phyloP scores from a whole-genome alignment of 2,329 filamentous ascomycete species.

The Chaetomium globosum region DNA sequence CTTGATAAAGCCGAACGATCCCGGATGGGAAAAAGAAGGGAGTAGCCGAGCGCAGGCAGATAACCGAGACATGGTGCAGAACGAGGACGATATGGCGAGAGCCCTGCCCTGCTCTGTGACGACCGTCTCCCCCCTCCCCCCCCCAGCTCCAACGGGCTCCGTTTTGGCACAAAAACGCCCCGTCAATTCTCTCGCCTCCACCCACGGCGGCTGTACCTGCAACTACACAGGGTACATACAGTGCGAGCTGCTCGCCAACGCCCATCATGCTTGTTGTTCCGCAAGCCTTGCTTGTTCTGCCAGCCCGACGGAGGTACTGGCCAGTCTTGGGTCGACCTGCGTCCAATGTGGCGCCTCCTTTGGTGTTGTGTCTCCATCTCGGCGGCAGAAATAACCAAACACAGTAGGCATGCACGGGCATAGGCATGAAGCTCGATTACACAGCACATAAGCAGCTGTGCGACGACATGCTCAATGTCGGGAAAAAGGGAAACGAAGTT shows the following conservation, averaged over 20 bases:
- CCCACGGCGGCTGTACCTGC: not conserved
- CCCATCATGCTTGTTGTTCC: not conserved
- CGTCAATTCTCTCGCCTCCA: not conserved
- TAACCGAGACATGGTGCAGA: conserved; percentile 3
- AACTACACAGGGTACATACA: not conserved
- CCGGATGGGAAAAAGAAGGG: not conserved
- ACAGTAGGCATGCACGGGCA: not conserved
- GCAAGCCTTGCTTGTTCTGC: not conserved
- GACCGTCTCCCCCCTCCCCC: not conserved
- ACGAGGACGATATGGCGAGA: not conserved
- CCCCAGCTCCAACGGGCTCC: not conserved
- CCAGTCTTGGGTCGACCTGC: not conserved
- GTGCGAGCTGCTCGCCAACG: not conserved
- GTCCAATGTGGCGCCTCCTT: not conserved
- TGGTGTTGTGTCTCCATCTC: conserved; percentile 4
- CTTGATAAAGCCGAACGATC: not conserved
- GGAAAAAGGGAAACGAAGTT: not conserved
- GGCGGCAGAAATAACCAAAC: not conserved
- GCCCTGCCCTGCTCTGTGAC: not conserved
- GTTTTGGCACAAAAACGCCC: conserved; percentile 7
- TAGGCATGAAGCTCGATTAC: not conserved
- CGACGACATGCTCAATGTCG: not conserved
- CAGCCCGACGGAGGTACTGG: not conserved
- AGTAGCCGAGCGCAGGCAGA: not conserved
- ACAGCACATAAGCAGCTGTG: conserved; percentile 8